Percentiles rank a stretch among this genome's conserved stretches.
phyloP scores from a whole-genome alignment of 1,284 basidiomycete species.

The Pisolithus thermaeus region DNA sequence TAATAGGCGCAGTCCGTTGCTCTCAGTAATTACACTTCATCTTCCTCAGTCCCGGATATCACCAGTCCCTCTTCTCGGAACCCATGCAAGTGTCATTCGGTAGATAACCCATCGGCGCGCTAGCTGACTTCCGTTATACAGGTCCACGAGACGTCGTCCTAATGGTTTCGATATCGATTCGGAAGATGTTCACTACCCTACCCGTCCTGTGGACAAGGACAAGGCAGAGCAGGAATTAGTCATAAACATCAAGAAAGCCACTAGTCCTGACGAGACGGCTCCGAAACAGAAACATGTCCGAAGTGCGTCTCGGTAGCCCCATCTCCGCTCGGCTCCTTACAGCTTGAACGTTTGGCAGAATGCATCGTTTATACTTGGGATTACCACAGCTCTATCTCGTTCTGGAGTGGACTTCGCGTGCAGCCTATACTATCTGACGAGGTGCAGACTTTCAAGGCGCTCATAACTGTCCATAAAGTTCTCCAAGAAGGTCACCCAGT shows the following conservation, averaged over 20 bases:
- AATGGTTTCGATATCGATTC: slow-evolving; percentile 58
- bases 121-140: slow-evolving; percentile 18
- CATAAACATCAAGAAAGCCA: slow-evolving; percentile 95
- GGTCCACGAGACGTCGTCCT: slow-evolving; percentile 32
- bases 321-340: neutral
- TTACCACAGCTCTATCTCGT: slow-evolving; percentile 93
- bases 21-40: slow-evolving; percentile 3
- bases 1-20: slow-evolving; percentile 7
- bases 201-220: slow-evolving; percentile 93
- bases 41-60: slow-evolving; percentile 1
- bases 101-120: slow-evolving; percentile 5
- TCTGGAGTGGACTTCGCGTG: slow-evolving; percentile 93
- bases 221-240: slow-evolving; percentile 91
- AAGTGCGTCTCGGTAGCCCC: slow-evolving; percentile 52
- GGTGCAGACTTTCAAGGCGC: slow-evolving; percentile 93
- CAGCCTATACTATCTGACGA: slow-evolving; percentile 94
- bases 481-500: slow-evolving; percentile 92
- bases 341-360: slow-evolving; percentile 46
- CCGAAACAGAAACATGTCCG: slow-evolving; percentile 97
- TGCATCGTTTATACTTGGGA: slow-evolving; percentile 98
- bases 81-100: slow-evolving; percentile 22
- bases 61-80: slow-evolving; percentile 2
- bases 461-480: slow-evolving; percentile 95
- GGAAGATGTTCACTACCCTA: slow-evolving; percentile 83
- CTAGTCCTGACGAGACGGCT: slow-evolving; percentile 85